Base-by-base conservation (phyloP, 148 eudicot genomes). In the Linanthus parryae region DNA sequence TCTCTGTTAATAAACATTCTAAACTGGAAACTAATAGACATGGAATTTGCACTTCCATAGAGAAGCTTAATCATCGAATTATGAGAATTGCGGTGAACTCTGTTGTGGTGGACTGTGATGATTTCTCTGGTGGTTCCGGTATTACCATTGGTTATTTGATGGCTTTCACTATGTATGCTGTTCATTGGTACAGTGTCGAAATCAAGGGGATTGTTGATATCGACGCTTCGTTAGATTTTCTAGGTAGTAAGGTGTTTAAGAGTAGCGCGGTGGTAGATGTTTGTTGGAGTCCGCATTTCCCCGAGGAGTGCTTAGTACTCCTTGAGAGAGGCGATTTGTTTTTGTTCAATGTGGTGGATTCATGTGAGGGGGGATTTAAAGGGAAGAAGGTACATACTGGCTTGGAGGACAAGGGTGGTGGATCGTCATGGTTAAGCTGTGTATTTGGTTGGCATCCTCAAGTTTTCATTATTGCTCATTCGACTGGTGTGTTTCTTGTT, bases 361-460 rank as follows among this genome's bases (percentile, higher is more conserved):
- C 22, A 44, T 23, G 25, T n/a, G n/a, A n/a, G n/a, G n/a, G n/a
- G n/a, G 80, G 82, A 18, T 68, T 61, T 63, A 76, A 44, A 48
- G 45, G 83, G 45, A 56, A 47, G 13, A 66, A 78, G 43, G 29
- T 35, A 2, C 83, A 79, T 79, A 50, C 66, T 52, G 68, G 70
- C 53, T 17, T 25, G 15, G 43, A 19, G 27, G n/a, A n/a, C n/a
- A 44, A 54, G 44, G 44, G 34, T 37, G 57, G 38, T 29, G 51
- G 50, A 24, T 53, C 57, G 54, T 62, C 61, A 43, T 86, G 98
- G 98, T 68, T 85, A 44, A 73, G 92, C 26, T 85, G 92, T 76
- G 85, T 78, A 45, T 85, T 85, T 48, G 74, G 85, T 61, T 83
- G 85, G 92, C 91, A 85, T 66, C 85, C 88, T 0, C 75, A 85